A percentile compares a stretch with the other conserved stretches of the same genome.
Evolutionary conservation across 208 protist genomes (phyloP).

Genomic region (Borovskyia barvae): DNA sequence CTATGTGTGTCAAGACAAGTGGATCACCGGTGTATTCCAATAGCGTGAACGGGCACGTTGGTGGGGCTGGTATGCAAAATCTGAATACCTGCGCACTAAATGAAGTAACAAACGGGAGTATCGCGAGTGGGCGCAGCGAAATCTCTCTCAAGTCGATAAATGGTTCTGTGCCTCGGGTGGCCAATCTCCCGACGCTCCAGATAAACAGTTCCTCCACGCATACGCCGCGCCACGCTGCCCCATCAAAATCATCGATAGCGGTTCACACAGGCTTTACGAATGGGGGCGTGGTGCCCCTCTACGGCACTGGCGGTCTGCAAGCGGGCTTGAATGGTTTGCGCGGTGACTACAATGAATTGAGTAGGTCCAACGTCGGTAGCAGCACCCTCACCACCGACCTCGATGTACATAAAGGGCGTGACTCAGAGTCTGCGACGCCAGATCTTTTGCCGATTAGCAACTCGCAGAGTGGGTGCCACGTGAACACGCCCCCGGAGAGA

Average conservation of each 20-base stretch:
- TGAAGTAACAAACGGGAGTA: background rate
- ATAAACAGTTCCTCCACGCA: background rate
- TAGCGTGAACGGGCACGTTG: conserved; percentile 9
- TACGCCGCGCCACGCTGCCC: no score
- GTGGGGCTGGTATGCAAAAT: no score
- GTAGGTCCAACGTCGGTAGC: background rate
- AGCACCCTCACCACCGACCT: background rate
- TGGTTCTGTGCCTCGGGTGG: background rate
- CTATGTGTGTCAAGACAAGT: no score
- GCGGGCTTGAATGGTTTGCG: background rate
- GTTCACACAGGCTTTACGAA: background rate
- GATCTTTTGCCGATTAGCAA: background rate
- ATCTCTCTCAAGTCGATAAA: background rate
- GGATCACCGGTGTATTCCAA: conserved; percentile 1
- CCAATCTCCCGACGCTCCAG: conserved; percentile 8
- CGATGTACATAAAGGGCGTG: background rate
- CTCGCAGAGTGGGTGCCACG: conserved; percentile 14
- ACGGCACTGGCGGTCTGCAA: background rate
- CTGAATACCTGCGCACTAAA: no score
- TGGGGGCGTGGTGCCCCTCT: background rate
- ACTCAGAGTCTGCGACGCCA: conserved; percentile 4
- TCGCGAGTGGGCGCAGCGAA: background rate
- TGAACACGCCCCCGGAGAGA: conserved; percentile 13
- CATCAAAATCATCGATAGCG: no score
- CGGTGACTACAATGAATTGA: background rate